Percentiles rank a stretch among this genome's conserved stretches.
Conservation (phyloP, 805 yeast genomes). For the Yamadazyma akitaensis region DNA sequence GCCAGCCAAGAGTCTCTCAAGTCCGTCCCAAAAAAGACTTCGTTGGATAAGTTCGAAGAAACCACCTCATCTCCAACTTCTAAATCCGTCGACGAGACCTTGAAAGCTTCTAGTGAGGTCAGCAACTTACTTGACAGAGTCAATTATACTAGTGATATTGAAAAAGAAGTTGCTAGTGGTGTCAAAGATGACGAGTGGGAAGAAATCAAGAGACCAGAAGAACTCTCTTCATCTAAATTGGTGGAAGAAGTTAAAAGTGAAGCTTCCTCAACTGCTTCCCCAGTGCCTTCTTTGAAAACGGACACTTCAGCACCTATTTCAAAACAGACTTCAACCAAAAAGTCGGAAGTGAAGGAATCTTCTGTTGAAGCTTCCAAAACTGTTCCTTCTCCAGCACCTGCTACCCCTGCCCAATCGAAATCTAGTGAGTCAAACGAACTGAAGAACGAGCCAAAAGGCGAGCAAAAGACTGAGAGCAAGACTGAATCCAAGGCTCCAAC, state of each 20-base stretch:
- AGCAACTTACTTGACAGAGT: conserved; percentile 35
- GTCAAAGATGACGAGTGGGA: conserved; percentile 41
- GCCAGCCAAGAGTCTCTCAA: conserved; percentile 12
- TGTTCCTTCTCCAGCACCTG: background rate
- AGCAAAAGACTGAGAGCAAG: conserved; percentile 18
- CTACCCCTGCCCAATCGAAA: no score
- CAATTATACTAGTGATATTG: conserved; percentile 37
- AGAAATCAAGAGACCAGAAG: conserved; percentile 31
- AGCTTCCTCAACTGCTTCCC: conserved; percentile 9
- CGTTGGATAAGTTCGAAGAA: conserved; percentile 7
- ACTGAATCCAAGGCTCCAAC: conserved; percentile 50
- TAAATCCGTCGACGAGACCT: conserved; percentile 34
- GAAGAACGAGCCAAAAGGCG: conserved; percentile 17
- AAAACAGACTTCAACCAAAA: conserved; percentile 1
- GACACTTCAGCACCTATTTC: conserved; percentile 2
- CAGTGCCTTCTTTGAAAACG: conserved; percentile 12
- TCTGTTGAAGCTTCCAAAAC: background rate
- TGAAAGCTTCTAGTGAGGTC: conserved; percentile 36
- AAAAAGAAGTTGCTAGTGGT: conserved; percentile 25
- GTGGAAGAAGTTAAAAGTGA: conserved; percentile 10
- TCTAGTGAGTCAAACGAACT: conserved; percentile 10
- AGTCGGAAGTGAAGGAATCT: background rate
- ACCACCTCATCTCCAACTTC: conserved; percentile 9
- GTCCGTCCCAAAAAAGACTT: conserved; percentile 11
- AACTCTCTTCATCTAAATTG: conserved; percentile 5